Conservation (phyloP, 73 alveolate genomes). For the Uronychia binucleata region DNA sequence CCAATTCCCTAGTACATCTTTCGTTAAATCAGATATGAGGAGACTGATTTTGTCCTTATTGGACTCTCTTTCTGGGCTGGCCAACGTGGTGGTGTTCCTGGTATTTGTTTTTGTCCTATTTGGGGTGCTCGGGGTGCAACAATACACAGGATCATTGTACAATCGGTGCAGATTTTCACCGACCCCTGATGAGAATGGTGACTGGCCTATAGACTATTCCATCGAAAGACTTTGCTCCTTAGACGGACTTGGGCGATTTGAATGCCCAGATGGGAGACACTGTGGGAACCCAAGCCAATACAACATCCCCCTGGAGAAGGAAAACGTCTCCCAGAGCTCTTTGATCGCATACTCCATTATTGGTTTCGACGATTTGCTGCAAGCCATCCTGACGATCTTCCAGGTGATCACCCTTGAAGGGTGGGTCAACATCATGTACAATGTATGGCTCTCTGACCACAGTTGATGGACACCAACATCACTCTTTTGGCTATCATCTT, state of each 20-base stretch:
- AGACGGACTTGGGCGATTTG: slow-evolving; percentile 33
- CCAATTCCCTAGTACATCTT: slow-evolving; percentile 54
- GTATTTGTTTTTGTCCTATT: slow-evolving; percentile 64
- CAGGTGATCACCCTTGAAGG: slow-evolving; percentile 70
- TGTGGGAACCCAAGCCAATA: slow-evolving; percentile 61
- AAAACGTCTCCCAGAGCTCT: slow-evolving; percentile 19
- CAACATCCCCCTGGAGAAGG: slow-evolving; percentile 31
- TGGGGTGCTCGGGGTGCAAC: slow-evolving; percentile 74
- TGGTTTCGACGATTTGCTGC: slow-evolving; percentile 58
- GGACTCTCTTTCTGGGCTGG: slow-evolving; percentile 66
- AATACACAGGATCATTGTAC: slow-evolving; percentile 64
- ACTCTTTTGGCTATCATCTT: slow-evolving; percentile 34
- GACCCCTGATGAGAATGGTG: slow-evolving; percentile 21
- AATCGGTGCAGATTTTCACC: slow-evolving; percentile 59
- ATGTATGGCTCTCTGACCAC: slow-evolving; percentile 5
- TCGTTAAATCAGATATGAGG: slow-evolving; percentile 11
- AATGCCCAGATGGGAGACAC: slow-evolving; percentile 39
- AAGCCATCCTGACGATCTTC: slow-evolving; percentile 65
- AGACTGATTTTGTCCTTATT: slow-evolving; percentile 49
- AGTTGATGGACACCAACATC: slow-evolving; percentile 40
- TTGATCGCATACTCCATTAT: slow-evolving; percentile 33
- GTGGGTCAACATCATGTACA: slow-evolving; percentile 43
- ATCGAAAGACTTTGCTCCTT: slow-evolving; percentile 45
- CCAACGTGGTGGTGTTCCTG: slow-evolving; percentile 57
- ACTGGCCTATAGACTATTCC: slow-evolving; percentile 57